Percentiles rank a stretch among this genome's conserved stretches.
These are phyloP conservation scores for Medicago arabica DNA, from an alignment of 306 rosid genomes.

Conservation along the genomic window DNA sequence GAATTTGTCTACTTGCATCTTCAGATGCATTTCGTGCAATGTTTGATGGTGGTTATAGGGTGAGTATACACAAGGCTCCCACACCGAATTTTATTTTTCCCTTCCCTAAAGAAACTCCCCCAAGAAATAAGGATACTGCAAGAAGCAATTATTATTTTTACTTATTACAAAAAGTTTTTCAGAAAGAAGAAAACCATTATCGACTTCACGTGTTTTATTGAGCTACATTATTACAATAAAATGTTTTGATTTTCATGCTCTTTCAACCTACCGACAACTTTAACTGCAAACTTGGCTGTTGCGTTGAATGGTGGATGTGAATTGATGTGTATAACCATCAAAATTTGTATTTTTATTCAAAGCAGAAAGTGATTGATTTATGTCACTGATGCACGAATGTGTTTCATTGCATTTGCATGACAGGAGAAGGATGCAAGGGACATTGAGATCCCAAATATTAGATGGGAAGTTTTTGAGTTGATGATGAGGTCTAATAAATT, in stretches of 20 bases:
- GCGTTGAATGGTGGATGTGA: slow-evolving; percentile 26
- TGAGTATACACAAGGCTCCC: slow-evolving; percentile 49
- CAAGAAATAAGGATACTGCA: slow-evolving; percentile 4
- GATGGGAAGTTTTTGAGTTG: slow-evolving; percentile 96
- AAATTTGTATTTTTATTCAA: slow-evolving; percentile 26
- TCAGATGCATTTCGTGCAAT: slow-evolving; percentile 98
- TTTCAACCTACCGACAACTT: slow-evolving; percentile 7
- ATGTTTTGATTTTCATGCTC: slow-evolving; percentile 24
- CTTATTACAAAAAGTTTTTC: not conserved
- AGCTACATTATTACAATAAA: slow-evolving; percentile 16
- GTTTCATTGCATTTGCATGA: slow-evolving; percentile 46
- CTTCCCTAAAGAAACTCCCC: not conserved
- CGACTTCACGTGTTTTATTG: slow-evolving; percentile 34
- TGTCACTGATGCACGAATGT: slow-evolving; percentile 29
- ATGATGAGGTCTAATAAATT: slow-evolving; percentile 84
- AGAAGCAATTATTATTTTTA: not conserved
- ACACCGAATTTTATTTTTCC: slow-evolving; percentile 19
- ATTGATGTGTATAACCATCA: not conserved
- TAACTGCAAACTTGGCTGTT: slow-evolving; percentile 13
- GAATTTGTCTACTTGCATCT: slow-evolving; percentile 94
- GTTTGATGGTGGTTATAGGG: slow-evolving; percentile 99
- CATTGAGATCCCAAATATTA: slow-evolving; percentile 96
- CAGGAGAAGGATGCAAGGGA: slow-evolving; percentile 99
- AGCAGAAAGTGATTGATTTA: slow-evolving; percentile 23
- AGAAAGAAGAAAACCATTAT: not conserved